Evolutionary conservation across 176 grass and related monocot genomes (phyloP), one percentile per base, ranked within the genome.

Genomic region (Calamus simplicifolius): DNA sequence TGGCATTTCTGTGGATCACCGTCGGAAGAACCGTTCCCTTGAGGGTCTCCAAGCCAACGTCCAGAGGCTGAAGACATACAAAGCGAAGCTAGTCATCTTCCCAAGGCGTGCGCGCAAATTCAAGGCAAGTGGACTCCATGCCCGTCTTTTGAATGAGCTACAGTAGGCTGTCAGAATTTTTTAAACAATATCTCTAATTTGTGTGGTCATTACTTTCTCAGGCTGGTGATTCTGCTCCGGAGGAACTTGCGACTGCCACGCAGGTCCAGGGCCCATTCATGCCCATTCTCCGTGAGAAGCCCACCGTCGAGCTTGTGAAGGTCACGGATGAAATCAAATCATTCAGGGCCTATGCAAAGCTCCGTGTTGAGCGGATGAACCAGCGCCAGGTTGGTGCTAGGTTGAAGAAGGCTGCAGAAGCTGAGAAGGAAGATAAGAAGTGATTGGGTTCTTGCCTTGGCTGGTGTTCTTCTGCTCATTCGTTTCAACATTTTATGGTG

Each of bases 71-170:
- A 88, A 94, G 63, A 94, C 84, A 15, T 94, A 88, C 74, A 88
- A 94, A 62, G 89, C 89, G 17, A 95, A 85, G 57, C 75, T 89
- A 25, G 89, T 89, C 5, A 89, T 95, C 78, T 95, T 89, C 85
- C 89, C 89, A 69, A 89, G 81, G 59, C 75, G 73, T 30, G 70
- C 85, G 16, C 74, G 78, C 58, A 88, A 88, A 61, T 77, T 88
- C 54, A 95, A 95, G 89, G 88, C 85, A 59, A 51, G 52, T 4
- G 10, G 8, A 13, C 7, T 43, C 31, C 35, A 2, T 2, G 0
- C 12, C 35, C 0, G 12, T 43, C 35, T 43, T 13, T 12, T 43
- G 8, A 3, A 12, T 43, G 35, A 12, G 35, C 35, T 43, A 43
- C 6, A 10, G 3, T 43, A 10, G 12, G 6, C 35, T 43, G 35